These are phyloP conservation scores for Trypanosoma scelopori DNA, from an alignment of 208 protist genomes.

Conservation along the genomic window DNA sequence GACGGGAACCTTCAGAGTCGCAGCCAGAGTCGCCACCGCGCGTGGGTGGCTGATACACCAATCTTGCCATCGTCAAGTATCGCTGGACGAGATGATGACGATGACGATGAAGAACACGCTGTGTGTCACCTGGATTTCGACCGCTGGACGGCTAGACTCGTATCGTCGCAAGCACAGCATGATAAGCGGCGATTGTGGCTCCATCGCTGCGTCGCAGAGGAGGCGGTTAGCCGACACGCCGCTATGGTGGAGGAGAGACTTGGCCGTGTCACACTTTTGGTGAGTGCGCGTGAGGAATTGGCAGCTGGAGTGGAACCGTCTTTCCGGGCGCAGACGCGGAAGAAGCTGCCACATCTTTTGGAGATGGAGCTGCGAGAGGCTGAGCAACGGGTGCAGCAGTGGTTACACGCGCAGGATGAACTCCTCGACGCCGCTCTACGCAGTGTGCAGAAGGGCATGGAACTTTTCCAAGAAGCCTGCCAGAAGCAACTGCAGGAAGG, in stretches of 20 bases:
- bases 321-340: background rate
- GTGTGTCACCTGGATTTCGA: constrained; percentile 12
- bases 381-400: background rate
- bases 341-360: background rate
- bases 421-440: background rate
- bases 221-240: constrained; percentile 8
- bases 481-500: background rate
- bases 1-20: constrained; percentile 2
- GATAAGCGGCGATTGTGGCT: constrained; percentile 11
- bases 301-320: background rate
- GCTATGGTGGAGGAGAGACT: constrained; percentile 16
- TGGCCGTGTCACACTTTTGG: constrained; percentile 11
- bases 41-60: background rate
- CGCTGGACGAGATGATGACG: background rate
- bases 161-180: constrained; percentile 7
- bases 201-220: constrained; percentile 22
- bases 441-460: background rate
- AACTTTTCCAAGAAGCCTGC: background rate
- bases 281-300: constrained; percentile 20
- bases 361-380: background rate
- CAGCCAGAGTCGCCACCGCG: background rate
- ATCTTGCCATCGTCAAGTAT: background rate
- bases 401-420: background rate
- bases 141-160: constrained; percentile 2
- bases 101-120: background rate